A percentile compares a stretch with the other conserved stretches of the same genome.
Evolutionary conservation across 192 early-diverging fungal genomes (phyloP).

Genomic region (Linnemannia zychae): DNA sequence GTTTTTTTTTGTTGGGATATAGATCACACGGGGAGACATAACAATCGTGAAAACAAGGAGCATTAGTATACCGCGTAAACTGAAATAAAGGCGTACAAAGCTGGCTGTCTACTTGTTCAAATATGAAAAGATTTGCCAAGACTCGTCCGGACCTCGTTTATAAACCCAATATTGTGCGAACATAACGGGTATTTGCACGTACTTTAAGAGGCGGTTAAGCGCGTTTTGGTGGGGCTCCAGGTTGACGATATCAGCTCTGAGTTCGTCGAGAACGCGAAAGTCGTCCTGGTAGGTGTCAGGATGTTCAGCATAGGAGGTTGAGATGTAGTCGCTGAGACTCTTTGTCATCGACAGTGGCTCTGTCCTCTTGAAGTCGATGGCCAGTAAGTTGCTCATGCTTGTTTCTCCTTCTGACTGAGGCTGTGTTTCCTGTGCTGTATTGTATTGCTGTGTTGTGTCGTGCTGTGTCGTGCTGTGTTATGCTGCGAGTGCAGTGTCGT

Average conservation of each 20-base stretch:
- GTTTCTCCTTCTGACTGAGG: not conserved
- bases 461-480: not conserved
- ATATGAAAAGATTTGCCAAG: not conserved
- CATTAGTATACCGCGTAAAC: not conserved
- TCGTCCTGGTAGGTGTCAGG: constrained; percentile 90
- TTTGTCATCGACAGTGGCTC: constrained; percentile 72
- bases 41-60: not conserved
- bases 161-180: no score
- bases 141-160: not conserved
- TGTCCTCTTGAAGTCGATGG: constrained; percentile 69
- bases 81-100: no score
- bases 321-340: constrained; percentile 77
- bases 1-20: not conserved
- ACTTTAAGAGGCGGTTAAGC: constrained; percentile 76
- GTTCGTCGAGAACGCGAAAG: constrained; percentile 83
- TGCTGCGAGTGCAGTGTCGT: not conserved
- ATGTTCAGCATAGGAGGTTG: constrained; percentile 85
- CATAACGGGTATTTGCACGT: constrained; percentile 15
- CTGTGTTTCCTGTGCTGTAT: not conserved
- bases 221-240: constrained; percentile 73
- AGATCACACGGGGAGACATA: not conserved
- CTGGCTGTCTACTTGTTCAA: no score
- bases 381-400: constrained; percentile 64
- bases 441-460: not conserved
- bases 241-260: constrained; percentile 78